Base-by-base conservation (phyloP, 768 basidiomycete species). In the Kwoniella sp. region DNA sequence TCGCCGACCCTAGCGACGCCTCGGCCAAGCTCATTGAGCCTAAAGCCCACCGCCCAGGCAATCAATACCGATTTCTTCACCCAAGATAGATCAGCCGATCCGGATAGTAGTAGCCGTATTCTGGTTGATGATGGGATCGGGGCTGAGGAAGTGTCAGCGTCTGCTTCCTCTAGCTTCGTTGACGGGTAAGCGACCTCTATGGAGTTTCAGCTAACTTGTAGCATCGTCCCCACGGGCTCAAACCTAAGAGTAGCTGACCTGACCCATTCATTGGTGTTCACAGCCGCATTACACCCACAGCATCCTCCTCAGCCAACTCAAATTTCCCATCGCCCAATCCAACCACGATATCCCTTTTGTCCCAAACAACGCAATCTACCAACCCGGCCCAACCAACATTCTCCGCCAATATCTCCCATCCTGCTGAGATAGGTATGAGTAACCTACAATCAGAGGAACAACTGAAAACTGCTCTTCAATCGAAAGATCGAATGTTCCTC, bases 401-500 rank as follows among this genome's bases (percentile, higher is more conserved):
- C 55, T 30, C 25, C 36, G 30, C 60, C n/a, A 47, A 26, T 44
- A 33, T 51, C 27, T 24, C 63, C 5, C 58, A 58, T 25, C 60
- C 58, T 8, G 74, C 74, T 13, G 61, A 68, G 30, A 51, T 71
- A 19, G 76, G 76, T 19, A 48, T 76, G 2, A 70, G 72, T 26
- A 47, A 63, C 1, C 22, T 66, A 4, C 60, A 57, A 37, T 63
- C 64, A 10, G 76, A 77, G 60, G 62, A 72, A 51, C 72, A 73
- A 47, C 60, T 77, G 25, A 71, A 71, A 55, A 25, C 36, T 2
- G 68, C 74, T 0, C 56, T 75, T 5, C 37, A 59, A 46, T 62
- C 65, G 2, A 74, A 74, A 58, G 75, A 77, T 57, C 60, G 75
- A n/a, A 58, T 74, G 27, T 77, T 77, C 49, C 60, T 77, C 48